phyloP scores from a whole-genome alignment of 2,329 filamentous ascomycete species.

The Lomentospora prolificans region DNA sequence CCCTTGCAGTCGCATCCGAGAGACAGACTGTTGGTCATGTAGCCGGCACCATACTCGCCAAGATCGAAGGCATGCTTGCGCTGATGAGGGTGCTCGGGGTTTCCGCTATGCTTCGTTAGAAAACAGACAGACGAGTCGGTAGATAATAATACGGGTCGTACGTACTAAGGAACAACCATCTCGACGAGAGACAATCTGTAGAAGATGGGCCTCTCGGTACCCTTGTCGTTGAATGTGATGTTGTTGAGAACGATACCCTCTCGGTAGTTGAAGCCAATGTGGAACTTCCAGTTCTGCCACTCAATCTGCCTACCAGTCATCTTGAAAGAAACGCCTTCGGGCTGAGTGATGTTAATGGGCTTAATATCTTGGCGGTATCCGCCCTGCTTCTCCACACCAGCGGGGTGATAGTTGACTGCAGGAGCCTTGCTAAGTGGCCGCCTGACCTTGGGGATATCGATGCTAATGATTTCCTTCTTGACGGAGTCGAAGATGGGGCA shows the following conservation, averaged over 20 bases:
- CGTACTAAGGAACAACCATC: slow-evolving; percentile 80
- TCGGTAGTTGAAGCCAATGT: slow-evolving; percentile 90
- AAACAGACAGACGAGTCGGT: neutral
- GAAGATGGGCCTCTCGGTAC: slow-evolving; percentile 67
- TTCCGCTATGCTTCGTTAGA: slow-evolving; percentile 36
- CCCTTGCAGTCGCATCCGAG: slow-evolving; percentile 83
- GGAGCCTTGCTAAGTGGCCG: slow-evolving; percentile 62
- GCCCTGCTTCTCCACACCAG: slow-evolving; percentile 59
- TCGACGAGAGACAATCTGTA: slow-evolving; percentile 83
- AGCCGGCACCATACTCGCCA: slow-evolving; percentile 71
- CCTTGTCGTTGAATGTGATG: slow-evolving; percentile 81
- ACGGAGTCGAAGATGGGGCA: slow-evolving; percentile 84
- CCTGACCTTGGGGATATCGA: slow-evolving; percentile 71
- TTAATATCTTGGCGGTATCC: slow-evolving; percentile 74
- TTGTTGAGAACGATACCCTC: slow-evolving; percentile 87
- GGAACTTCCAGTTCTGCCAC: slow-evolving; percentile 92
- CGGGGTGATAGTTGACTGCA: slow-evolving; percentile 71
- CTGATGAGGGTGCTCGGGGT: slow-evolving; percentile 71
- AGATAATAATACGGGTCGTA: slow-evolving; percentile 3
- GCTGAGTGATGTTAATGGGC: slow-evolving; percentile 79
- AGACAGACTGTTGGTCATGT: slow-evolving; percentile 71
- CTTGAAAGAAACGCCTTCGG: slow-evolving; percentile 79
- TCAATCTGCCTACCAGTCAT: slow-evolving; percentile 63
- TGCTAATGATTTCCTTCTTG: slow-evolving; percentile 68
- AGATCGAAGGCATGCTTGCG: slow-evolving; percentile 75